A percentile compares a stretch with the other conserved stretches of the same genome.
Evolutionary conservation across 2,329 filamentous ascomycete species (phyloP).

Genomic region (Aphanocladium album): DNA sequence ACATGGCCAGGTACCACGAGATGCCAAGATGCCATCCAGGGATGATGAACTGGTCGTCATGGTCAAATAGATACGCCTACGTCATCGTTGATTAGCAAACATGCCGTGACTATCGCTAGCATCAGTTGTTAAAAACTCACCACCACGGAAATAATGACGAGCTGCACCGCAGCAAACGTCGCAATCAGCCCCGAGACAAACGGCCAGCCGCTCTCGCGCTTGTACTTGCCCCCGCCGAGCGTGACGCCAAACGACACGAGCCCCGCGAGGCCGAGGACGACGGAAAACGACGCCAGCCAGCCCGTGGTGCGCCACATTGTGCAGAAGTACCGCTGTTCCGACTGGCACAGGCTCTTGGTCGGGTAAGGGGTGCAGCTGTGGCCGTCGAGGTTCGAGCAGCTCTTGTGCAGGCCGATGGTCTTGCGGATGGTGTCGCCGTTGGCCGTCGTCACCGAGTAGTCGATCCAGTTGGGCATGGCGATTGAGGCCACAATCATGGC

Average conservation of each 20-base stretch:
- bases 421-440: slow-evolving; percentile 45
- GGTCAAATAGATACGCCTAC: slow-evolving; percentile 76
- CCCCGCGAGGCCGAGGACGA: slow-evolving; percentile 75
- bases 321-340: slow-evolving; percentile 68
- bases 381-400: slow-evolving; percentile 67
- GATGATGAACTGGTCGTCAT: slow-evolving; percentile 76
- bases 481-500: slow-evolving; percentile 67
- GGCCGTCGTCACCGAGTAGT: slow-evolving; percentile 51
- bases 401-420: slow-evolving; percentile 72
- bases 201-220: slow-evolving; percentile 79
- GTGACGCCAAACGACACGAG: slow-evolving; percentile 77
- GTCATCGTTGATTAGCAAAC: not conserved
- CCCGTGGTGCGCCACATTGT: slow-evolving; percentile 85
- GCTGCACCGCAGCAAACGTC: slow-evolving; percentile 63
- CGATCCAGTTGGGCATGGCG: slow-evolving; percentile 65
- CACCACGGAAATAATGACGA: slow-evolving; percentile 75
- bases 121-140: slow-evolving; percentile 44
- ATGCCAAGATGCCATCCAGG: slow-evolving; percentile 75
- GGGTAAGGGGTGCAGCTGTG: slow-evolving; percentile 48
- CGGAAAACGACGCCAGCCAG: slow-evolving; percentile 80
- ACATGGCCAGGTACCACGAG: slow-evolving; percentile 67
- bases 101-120: too few relatives aligned
- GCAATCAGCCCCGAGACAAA: slow-evolving; percentile 62
- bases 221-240: slow-evolving; percentile 70
- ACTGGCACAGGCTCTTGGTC: slow-evolving; percentile 28